Percentiles rank a stretch among this genome's conserved stretches.
phyloP scores from a whole-genome alignment of 2,329 filamentous ascomycete genomes.

The Fusarium hostae region DNA sequence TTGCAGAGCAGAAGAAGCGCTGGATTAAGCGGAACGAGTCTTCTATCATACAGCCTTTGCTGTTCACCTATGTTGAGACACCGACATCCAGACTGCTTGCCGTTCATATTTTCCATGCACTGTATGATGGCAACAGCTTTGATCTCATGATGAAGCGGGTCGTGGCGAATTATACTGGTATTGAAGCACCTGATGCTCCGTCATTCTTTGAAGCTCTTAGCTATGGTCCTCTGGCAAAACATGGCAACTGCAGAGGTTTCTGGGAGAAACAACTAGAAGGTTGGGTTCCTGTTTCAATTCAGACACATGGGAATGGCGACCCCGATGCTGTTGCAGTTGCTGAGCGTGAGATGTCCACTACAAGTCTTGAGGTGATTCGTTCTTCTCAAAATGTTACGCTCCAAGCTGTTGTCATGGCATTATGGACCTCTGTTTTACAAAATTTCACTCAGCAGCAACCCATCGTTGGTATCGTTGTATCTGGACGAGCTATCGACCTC shows the following conservation, averaged over 20 bases:
- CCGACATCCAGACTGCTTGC: slow-evolving; percentile 61
- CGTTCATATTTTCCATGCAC: slow-evolving; percentile 82
- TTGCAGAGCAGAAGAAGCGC: slow-evolving; percentile 51
- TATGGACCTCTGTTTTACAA: slow-evolving; percentile 75
- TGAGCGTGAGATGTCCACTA: slow-evolving; percentile 50
- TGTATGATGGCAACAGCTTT: slow-evolving; percentile 89
- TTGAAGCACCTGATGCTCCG: slow-evolving; percentile 52
- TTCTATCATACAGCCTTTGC: slow-evolving; percentile 28
- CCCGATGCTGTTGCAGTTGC: slow-evolving; percentile 8
- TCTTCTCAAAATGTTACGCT: slow-evolving; percentile 75
- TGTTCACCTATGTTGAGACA: slow-evolving; percentile 53
- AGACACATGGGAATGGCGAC: slow-evolving; percentile 4
- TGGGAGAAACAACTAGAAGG: slow-evolving; percentile 70
- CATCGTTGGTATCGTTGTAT: slow-evolving; percentile 79
- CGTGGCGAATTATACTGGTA: slow-evolving; percentile 34
- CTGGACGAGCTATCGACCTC: slow-evolving; percentile 78
- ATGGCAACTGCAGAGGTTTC: slow-evolving; percentile 63
- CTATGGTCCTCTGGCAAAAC: slow-evolving; percentile 71
- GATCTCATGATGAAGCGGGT: slow-evolving; percentile 72
- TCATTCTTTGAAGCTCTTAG: slow-evolving; percentile 74
- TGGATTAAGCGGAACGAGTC: slow-evolving; percentile 67
- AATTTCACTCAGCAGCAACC: slow-evolving; percentile 58
- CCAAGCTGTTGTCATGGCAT: slow-evolving; percentile 81
- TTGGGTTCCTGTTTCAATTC: slow-evolving; percentile 38
- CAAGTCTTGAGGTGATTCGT: slow-evolving; percentile 62